A percentile compares a stretch with the other conserved stretches of the same genome.
Conservation (phyloP, 139 green algal species). For the Micractinium conductrix region DNA sequence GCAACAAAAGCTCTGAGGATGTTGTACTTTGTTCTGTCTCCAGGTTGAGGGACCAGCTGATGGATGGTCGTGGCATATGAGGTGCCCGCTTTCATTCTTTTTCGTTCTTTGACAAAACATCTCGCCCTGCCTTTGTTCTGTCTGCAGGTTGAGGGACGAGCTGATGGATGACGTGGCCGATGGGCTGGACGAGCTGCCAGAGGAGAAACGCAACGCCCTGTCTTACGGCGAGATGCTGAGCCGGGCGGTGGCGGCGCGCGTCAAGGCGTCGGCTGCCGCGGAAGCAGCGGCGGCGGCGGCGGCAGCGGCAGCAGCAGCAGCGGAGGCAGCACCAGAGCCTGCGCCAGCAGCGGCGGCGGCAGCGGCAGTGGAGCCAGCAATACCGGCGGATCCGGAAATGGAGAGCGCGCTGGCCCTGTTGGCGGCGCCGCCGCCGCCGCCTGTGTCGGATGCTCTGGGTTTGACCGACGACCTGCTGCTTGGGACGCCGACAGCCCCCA, state of each 20-base stretch:
- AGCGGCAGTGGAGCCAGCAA: background rate
- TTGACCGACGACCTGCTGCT: background rate
- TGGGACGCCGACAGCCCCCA: background rate
- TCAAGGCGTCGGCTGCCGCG: background rate
- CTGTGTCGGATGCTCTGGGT: background rate
- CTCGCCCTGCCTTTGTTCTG: no score
- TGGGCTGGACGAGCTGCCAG: slow-evolving; percentile 47
- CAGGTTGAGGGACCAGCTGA: no score
- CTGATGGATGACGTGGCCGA: slow-evolving; percentile 70
- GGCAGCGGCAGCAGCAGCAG: slow-evolving; percentile 4
- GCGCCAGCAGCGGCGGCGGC: background rate
- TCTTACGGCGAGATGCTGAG: slow-evolving; percentile 38
- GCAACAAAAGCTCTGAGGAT: no score
- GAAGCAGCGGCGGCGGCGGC: background rate
- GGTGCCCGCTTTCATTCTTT: no score
- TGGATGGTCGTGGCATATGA: no score
- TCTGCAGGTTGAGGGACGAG: slow-evolving; percentile 59
- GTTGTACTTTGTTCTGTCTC: no score
- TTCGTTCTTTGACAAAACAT: no score
- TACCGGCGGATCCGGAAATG: background rate
- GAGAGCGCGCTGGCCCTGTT: slow-evolving; percentile 9
- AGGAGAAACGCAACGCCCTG: slow-evolving; percentile 37
- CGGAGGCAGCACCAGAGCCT: background rate
- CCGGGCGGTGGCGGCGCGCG: background rate
- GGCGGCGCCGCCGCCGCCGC: background rate